These are phyloP conservation scores for Ganoderma leucocontextum DNA, from an alignment of 1,284 basidiomycete species.

Conservation along the genomic window DNA sequence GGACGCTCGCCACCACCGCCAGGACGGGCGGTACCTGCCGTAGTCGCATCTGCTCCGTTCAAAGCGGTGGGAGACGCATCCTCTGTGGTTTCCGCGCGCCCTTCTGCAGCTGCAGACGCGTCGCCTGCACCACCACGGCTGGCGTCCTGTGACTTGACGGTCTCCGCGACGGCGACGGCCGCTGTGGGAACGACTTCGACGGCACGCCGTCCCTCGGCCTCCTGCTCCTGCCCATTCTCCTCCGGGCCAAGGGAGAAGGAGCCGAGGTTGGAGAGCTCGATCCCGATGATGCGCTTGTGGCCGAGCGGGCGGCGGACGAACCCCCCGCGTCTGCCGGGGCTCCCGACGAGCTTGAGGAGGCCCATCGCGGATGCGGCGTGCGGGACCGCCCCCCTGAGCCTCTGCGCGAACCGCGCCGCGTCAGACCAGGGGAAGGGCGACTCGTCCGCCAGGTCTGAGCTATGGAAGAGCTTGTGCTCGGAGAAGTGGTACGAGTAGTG, in stretches of 20 bases:
- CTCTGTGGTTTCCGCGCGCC: neutral
- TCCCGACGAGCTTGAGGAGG: conserved; percentile 36
- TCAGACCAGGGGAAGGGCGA: conserved; percentile 36
- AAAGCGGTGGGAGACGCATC: neutral
- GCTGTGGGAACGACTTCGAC: conserved; percentile 1
- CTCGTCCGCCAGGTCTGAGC: neutral
- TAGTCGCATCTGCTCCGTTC: too few species aligned
- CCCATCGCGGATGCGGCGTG: conserved; percentile 42
- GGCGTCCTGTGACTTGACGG: neutral
- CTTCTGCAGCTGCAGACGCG: neutral
- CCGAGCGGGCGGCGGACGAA: conserved; percentile 42
- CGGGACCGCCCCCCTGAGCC: conserved; percentile 23
- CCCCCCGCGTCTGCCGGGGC: conserved; percentile 38
- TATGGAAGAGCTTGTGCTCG: conserved; percentile 33
- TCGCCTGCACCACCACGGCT: neutral
- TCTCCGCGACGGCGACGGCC: neutral
- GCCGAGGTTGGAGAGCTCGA: conserved; percentile 49
- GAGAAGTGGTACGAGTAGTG: conserved; percentile 40
- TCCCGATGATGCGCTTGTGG: conserved; percentile 39
- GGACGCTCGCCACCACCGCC: neutral
- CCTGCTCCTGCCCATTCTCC: neutral
- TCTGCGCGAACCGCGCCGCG: conserved; percentile 28
- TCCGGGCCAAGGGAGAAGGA: conserved; percentile 5
- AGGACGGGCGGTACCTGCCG: neutral
- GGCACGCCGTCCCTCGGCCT: neutral